A percentile compares a stretch with the other conserved stretches of the same genome.
Evolutionary conservation across 1,139 yeast species (phyloP).

Genomic region (Hyphopichia pseudoburtonii): DNA sequence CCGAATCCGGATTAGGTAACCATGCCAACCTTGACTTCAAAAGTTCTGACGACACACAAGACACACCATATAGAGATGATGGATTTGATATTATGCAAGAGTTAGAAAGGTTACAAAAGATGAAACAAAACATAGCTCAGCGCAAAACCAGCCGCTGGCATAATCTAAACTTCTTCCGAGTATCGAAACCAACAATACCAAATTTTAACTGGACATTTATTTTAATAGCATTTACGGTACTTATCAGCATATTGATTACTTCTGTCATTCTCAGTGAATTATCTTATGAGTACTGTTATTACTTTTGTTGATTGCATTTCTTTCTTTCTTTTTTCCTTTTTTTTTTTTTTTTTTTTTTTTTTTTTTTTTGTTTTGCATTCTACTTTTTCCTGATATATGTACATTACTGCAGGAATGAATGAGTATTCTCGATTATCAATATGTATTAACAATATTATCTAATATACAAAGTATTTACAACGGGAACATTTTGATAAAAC

Average conservation of each 20-base stretch:
- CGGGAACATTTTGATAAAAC: neutral
- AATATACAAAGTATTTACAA: slow-evolving; percentile 3
- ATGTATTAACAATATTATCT: neutral
- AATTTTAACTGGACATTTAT: neutral
- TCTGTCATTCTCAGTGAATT: slow-evolving; percentile 30
- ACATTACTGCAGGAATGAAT: no score
- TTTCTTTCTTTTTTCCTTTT: slow-evolving; percentile 1
- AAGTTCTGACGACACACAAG: neutral
- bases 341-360: neutral
- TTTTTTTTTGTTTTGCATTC: neutral
- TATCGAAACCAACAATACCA: neutral
- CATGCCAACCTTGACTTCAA: neutral
- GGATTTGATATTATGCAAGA: slow-evolving; percentile 4
- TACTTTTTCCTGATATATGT: neutral
- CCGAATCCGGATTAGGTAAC: neutral
- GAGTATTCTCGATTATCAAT: no score
- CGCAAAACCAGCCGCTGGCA: slow-evolving; percentile 3
- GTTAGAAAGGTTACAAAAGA: slow-evolving; percentile 6
- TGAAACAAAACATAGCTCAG: slow-evolving; percentile 7
- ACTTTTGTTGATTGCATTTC: slow-evolving; percentile 26
- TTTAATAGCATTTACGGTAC: slow-evolving; percentile 9
- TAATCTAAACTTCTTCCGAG: no score
- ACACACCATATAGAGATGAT: neutral
- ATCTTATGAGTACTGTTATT: slow-evolving; percentile 39
- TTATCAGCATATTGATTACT: slow-evolving; percentile 15